Conservation (phyloP, 805 yeast species). For the Myxozyma vanderwaltii region DNA sequence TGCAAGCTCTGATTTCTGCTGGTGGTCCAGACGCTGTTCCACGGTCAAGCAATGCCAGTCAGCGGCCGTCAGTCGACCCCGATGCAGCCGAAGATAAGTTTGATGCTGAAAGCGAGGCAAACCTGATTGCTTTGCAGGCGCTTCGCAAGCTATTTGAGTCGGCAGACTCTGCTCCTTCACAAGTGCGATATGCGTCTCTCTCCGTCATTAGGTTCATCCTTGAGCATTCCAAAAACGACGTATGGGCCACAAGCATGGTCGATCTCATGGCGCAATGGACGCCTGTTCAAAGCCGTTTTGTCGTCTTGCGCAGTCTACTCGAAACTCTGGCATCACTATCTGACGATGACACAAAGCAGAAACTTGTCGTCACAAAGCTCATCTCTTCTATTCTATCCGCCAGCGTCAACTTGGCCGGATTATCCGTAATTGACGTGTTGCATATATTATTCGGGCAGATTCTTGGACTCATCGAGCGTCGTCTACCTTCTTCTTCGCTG, state of each 20-base stretch:
- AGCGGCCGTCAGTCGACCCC: not conserved
- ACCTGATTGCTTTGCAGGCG: constrained; percentile 42
- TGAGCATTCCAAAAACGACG: constrained; percentile 36
- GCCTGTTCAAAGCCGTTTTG: constrained; percentile 76
- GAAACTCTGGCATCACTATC: constrained; percentile 31
- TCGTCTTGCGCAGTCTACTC: constrained; percentile 51
- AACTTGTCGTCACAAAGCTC: constrained; percentile 49
- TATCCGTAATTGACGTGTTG: constrained; percentile 74
- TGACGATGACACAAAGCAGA: constrained; percentile 36
- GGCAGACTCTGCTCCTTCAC: constrained; percentile 48
- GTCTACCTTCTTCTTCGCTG: not conserved
- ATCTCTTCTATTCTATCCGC: constrained; percentile 68
- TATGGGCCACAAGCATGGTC: constrained; percentile 61
- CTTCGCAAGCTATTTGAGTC: constrained; percentile 67
- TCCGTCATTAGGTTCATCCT: constrained; percentile 54
- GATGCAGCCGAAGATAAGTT: constrained; percentile 3
- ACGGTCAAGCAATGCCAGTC: not conserved
- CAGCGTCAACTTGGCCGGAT: constrained; percentile 80
- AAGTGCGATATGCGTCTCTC: constrained; percentile 58
- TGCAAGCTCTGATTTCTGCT: not conserved
- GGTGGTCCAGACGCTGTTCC: not conserved
- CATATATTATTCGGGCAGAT: constrained; percentile 27
- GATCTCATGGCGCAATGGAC: constrained; percentile 72
- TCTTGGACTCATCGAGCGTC: constrained; percentile 45
- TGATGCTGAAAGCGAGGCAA: constrained; percentile 17